These are phyloP conservation scores for Pseudogymnoascus destructans DNA, from an alignment of 2,329 filamentous ascomycete genomes.

Conservation along the genomic window DNA sequence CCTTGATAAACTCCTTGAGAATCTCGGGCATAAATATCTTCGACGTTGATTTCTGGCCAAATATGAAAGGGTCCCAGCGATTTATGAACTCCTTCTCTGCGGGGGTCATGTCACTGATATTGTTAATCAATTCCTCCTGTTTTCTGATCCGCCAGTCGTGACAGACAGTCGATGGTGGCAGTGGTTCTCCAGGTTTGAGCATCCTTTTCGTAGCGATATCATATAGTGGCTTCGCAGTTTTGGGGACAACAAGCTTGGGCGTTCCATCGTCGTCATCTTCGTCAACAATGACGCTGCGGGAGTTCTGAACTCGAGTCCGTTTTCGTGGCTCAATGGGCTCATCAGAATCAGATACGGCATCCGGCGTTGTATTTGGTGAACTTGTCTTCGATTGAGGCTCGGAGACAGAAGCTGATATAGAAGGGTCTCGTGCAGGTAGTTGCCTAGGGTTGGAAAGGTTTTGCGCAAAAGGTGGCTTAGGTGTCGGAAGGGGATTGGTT, in stretches of 20 bases:
- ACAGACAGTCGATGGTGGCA: slow-evolving; percentile 20
- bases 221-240: slow-evolving; percentile 19
- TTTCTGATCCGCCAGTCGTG: slow-evolving; percentile 23
- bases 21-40: slow-evolving; percentile 16
- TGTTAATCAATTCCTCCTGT: slow-evolving; percentile 22
- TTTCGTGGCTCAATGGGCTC: background rate
- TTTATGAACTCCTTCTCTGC: slow-evolving; percentile 24
- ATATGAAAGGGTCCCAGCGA: slow-evolving; percentile 22
- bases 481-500: background rate
- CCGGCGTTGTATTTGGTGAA: background rate
- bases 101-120: slow-evolving; percentile 20
- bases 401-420: background rate
- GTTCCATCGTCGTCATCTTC: background rate
- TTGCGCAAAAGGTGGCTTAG: background rate
- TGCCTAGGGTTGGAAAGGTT: background rate
- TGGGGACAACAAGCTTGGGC: slow-evolving; percentile 12
- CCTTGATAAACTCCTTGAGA: slow-evolving; percentile 18
- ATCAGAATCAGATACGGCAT: background rate
- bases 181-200: slow-evolving; percentile 19
- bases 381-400: background rate
- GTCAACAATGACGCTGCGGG: background rate
- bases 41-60: slow-evolving; percentile 17
- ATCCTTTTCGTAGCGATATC: slow-evolving; percentile 21
- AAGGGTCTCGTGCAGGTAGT: background rate
- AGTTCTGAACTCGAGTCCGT: background rate